phyloP scores from a whole-genome alignment of 2,329 filamentous ascomycete genomes.

The Didymosphaeria variabile region DNA sequence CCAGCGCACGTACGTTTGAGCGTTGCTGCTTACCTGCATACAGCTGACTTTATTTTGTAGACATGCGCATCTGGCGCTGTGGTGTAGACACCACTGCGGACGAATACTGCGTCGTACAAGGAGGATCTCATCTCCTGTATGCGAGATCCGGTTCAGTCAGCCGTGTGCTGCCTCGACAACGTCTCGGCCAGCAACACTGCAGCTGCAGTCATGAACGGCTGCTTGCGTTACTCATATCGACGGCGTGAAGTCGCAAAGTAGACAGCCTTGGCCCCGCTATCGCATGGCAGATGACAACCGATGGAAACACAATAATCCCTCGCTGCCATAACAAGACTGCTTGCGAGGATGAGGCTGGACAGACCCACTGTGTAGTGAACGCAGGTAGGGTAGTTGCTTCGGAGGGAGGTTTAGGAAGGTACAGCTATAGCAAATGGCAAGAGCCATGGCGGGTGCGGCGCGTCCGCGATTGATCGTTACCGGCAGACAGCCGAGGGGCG shows the following conservation, averaged over 20 bases:
- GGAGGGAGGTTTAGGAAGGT: conserved; percentile 2
- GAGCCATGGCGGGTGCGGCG: conserved; percentile 5
- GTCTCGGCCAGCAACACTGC: background rate
- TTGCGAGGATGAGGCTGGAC: background rate
- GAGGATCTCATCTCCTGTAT: background rate
- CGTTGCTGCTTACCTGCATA: conserved; percentile 6
- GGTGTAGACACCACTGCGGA: background rate
- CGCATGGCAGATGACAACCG: background rate
- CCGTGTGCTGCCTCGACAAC: background rate
- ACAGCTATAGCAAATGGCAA: background rate
- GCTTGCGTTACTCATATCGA: background rate
- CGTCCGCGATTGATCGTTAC: background rate
- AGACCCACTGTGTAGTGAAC: background rate
- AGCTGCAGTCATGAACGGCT: background rate
- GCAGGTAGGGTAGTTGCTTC: background rate
- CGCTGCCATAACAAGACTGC: background rate
- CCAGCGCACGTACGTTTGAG: background rate
- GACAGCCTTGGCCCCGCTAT: background rate
- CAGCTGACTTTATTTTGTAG: background rate
- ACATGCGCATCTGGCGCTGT: conserved; percentile 5
- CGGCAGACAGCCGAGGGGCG: conserved; percentile 11
- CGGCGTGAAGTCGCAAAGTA: background rate
- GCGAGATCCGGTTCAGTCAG: background rate
- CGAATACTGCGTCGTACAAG: background rate
- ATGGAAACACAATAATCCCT: background rate